Percentiles rank a stretch among this genome's conserved stretches.
These are phyloP conservation scores for Podospora tetraspora DNA, from an alignment of 495 filamentous ascomycete species.

Conservation along the genomic window DNA sequence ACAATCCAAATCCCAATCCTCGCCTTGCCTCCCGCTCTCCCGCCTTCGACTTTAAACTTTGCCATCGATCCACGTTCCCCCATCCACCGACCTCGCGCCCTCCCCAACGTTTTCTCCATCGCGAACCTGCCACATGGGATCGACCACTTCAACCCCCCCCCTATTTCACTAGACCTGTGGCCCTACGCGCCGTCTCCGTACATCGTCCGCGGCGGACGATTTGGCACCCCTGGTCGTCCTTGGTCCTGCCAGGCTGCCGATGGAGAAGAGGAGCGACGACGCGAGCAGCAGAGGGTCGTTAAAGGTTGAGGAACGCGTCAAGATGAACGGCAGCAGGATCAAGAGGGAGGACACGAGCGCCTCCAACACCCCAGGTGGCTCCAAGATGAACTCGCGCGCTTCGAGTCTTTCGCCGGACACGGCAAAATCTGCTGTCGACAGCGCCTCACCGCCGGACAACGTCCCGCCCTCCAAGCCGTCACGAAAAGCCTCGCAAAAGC, in stretches of 20 bases:
- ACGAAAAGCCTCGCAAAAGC: constrained; percentile 69
- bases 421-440: constrained; percentile 37
- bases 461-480: constrained; percentile 61
- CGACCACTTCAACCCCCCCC: background rate
- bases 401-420: constrained; percentile 42
- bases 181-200: background rate
- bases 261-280: constrained; percentile 41
- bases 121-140: background rate
- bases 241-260: constrained; percentile 11
- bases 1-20: background rate
- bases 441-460: constrained; percentile 38
- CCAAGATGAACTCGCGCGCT: constrained; percentile 34
- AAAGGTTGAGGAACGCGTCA: constrained; percentile 28
- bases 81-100: background rate
- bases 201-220: background rate
- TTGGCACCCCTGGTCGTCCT: background rate
- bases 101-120: background rate
- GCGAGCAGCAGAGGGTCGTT: constrained; percentile 29
- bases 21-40: background rate
- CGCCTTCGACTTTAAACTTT: background rate
- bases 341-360: constrained; percentile 37
- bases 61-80: background rate
- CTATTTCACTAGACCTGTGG: background rate
- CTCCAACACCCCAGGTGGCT: constrained; percentile 36
- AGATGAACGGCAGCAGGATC: constrained; percentile 25